Evolutionary conservation across 768 basidiomycete species (phyloP).

Genomic region (Crepidotus variabilis): DNA sequence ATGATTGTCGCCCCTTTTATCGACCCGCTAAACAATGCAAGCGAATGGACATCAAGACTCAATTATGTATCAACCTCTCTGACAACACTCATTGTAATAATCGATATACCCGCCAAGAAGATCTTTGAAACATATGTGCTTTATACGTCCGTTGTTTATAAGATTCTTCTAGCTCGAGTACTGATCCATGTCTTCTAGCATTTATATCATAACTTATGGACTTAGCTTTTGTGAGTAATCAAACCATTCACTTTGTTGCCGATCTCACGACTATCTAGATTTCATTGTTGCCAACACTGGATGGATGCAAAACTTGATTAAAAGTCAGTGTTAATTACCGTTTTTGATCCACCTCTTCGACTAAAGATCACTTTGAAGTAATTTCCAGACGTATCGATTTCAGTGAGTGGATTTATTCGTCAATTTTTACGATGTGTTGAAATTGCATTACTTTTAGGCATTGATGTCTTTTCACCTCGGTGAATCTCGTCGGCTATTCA

Average conservation of each 20-base stretch:
- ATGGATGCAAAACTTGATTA: slow-evolving; percentile 51
- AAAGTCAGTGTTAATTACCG: slow-evolving; percentile 38
- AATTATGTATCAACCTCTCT: slow-evolving; percentile 66
- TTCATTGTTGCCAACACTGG: slow-evolving; percentile 57
- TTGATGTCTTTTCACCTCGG: slow-evolving; percentile 81
- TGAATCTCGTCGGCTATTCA: slow-evolving; percentile 19
- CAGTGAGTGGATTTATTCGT: slow-evolving; percentile 39
- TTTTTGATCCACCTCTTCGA: neutral
- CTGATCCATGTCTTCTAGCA: slow-evolving; percentile 22
- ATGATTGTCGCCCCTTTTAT: slow-evolving; percentile 60
- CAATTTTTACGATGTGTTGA: neutral
- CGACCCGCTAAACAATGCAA: slow-evolving; percentile 70
- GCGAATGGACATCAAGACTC: slow-evolving; percentile 68
- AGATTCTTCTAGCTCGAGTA: neutral
- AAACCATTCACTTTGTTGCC: neutral
- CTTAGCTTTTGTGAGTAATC: slow-evolving; percentile 53
- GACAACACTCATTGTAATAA: slow-evolving; percentile 59
- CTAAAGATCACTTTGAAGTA: slow-evolving; percentile 35
- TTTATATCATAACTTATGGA: slow-evolving; percentile 60
- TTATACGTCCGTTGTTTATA: slow-evolving; percentile 48
- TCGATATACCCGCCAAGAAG: slow-evolving; percentile 50
- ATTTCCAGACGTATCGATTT: slow-evolving; percentile 67
- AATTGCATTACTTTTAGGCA: slow-evolving; percentile 37
- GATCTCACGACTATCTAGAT: slow-evolving; percentile 37
- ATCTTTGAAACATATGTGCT: slow-evolving; percentile 62